Evolutionary conservation across 768 basidiomycete species (phyloP), one percentile per base, ranked within the genome.

Genomic region (Amanita subjunquillea): DNA sequence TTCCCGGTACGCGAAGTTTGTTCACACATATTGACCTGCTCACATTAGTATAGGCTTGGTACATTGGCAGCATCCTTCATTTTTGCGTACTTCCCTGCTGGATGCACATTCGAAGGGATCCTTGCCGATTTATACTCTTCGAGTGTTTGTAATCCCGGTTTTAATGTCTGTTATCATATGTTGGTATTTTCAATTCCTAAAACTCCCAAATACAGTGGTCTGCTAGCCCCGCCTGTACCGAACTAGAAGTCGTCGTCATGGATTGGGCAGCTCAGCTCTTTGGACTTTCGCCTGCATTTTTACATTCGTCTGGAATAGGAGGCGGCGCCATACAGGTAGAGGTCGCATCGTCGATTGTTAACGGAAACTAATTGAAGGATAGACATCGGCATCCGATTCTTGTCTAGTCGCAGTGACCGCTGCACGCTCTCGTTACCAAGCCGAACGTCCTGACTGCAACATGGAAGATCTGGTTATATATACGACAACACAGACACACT

Each of bases 1-100:
- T 94, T 15, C 92, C 91, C 13, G 91, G 91, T 83, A 53, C 37
- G 12, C 48, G 17, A 34, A 38, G 15, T 52, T 7, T 17, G 6
- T 9, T 23, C 39, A 22, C 23, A 39, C 23, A 47, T 32, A 6
- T 38, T 48, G 34, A 27, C 6, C 8, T 46, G 50, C 30, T 22
- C 27, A 46, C 39, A 38, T n/a, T 45, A 10, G 45, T 51, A 40
- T 49, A 84, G 88, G 91, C 1, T 71, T 95, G 23, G 88, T 89
- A 0, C 85, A 89, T 63, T 97, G 94, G 93, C 88, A 91, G 62
- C 88, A 91, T 56, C 90, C 91, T 4, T 83, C 79, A 13, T 95
- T 95, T 91, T 89, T 58, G 91, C 83, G 0, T 95, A 87, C 66
- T 95, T 86, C 62, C 89, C 92, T 0, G 78, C 85, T 2, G 82